A percentile compares a stretch with the other conserved stretches of the same genome.
phyloP scores from a whole-genome alignment of 2,329 filamentous ascomycete species.

The Mycosphaerella sp. region DNA sequence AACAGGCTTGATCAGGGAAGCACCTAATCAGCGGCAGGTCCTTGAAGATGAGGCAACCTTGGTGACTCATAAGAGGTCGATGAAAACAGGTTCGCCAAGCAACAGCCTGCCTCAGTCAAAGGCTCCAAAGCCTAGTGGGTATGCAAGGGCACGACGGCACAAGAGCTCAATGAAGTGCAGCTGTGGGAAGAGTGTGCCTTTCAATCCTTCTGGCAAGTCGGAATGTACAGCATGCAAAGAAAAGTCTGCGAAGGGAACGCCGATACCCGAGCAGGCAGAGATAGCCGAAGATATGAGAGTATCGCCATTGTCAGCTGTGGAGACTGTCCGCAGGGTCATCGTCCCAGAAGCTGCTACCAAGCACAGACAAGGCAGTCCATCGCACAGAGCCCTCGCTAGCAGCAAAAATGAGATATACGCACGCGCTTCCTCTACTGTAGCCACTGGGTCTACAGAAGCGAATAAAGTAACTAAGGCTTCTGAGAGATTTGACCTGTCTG shows the following conservation, averaged over 20 bases:
- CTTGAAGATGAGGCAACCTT: not conserved
- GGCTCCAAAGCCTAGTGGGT: not conserved
- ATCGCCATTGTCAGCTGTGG: not conserved
- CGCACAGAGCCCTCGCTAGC: too few species aligned
- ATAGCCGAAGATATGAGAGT: not conserved
- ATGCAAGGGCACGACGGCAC: constrained; percentile 1
- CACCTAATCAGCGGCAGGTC: not conserved
- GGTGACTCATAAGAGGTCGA: not conserved
- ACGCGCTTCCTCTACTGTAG: too few species aligned
- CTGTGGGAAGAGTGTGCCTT: constrained; percentile 9
- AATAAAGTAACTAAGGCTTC: too few species aligned
- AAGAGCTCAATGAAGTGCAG: constrained; percentile 1
- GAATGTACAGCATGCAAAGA: constrained; percentile 7
- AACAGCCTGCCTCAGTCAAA: constrained; percentile 11
- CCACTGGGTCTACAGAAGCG: too few species aligned
- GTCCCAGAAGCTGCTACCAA: not conserved
- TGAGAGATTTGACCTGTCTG: too few species aligned
- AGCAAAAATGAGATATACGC: not conserved
- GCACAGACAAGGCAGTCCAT: not conserved
- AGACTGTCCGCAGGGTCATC: not conserved
- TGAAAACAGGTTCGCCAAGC: constrained; percentile 5
- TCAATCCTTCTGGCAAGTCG: constrained; percentile 5
- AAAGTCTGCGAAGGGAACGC: not conserved
- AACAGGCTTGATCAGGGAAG: not conserved
- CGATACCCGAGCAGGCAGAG: not conserved